Evolutionary conservation across 2,329 filamentous ascomycete genomes (phyloP).

Genomic region (Pseudogymnoascus sp.): DNA sequence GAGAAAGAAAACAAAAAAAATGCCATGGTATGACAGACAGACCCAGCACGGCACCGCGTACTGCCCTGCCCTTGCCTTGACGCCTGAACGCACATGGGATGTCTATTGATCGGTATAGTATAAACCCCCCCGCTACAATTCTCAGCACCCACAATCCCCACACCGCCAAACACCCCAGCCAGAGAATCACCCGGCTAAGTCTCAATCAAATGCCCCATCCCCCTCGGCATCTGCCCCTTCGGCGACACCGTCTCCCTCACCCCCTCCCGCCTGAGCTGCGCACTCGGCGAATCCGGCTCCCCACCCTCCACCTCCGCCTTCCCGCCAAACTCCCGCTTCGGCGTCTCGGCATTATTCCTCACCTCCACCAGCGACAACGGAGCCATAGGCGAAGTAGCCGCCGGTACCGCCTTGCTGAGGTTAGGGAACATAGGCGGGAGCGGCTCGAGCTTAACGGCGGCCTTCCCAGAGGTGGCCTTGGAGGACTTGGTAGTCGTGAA

Average conservation of each 20-base stretch:
- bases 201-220: slow-evolving; percentile 9
- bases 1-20: background rate
- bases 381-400: background rate
- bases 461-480: slow-evolving; percentile 11
- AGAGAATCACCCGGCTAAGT: no score
- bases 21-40: background rate
- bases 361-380: background rate
- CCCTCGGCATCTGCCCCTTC: background rate
- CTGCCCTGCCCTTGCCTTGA: background rate
- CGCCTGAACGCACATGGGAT: background rate
- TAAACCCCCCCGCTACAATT: background rate
- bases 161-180: no score
- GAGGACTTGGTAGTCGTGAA: slow-evolving; percentile 22
- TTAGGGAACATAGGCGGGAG: slow-evolving; percentile 16
- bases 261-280: slow-evolving; percentile 4
- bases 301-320: background rate
- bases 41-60: background rate
- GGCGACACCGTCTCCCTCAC: slow-evolving; percentile 5
- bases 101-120: background rate
- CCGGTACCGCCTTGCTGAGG: slow-evolving; percentile 10
- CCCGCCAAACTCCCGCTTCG: background rate
- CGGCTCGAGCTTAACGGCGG: background rate
- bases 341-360: background rate
- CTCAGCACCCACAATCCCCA: background rate
- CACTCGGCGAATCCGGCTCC: background rate